Evolutionary conservation across 176 grass and related monocot species (phyloP).

Genomic region (Thalia dealbata): DNA sequence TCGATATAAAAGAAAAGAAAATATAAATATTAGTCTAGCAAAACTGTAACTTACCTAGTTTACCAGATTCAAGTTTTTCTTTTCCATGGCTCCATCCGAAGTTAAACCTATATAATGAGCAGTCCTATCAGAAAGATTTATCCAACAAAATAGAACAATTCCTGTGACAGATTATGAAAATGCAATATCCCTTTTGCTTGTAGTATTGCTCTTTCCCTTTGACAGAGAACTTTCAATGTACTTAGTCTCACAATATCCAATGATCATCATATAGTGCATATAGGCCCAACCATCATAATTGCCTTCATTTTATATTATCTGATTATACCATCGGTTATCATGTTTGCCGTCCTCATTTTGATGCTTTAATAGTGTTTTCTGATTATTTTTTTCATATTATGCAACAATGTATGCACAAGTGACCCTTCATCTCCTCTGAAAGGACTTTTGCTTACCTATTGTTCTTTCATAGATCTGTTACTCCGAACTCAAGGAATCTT

Average conservation of each 20-base stretch:
- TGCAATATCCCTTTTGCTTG: not conserved
- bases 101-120: constrained; percentile 43
- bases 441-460: no score
- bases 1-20: not conserved
- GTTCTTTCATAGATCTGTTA: no score
- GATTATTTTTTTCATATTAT: no score
- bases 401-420: no score
- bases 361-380: no score
- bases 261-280: no score
- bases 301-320: no score
- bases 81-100: constrained; percentile 99
- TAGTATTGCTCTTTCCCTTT: not conserved
- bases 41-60: constrained; percentile 41
- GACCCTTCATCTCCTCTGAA: no score
- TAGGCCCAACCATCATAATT: no score
- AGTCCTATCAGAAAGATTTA: not conserved
- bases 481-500: no score
- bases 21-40: not conserved
- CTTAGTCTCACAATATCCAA: not conserved
- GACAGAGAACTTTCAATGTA: not conserved
- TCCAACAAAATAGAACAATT: not conserved
- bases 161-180: not conserved
- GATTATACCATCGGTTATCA: no score
- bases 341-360: no score
- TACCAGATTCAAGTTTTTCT: constrained; percentile 77